Conservation (phyloP, 1,139 yeast genomes). For the Taphrina confusa region DNA sequence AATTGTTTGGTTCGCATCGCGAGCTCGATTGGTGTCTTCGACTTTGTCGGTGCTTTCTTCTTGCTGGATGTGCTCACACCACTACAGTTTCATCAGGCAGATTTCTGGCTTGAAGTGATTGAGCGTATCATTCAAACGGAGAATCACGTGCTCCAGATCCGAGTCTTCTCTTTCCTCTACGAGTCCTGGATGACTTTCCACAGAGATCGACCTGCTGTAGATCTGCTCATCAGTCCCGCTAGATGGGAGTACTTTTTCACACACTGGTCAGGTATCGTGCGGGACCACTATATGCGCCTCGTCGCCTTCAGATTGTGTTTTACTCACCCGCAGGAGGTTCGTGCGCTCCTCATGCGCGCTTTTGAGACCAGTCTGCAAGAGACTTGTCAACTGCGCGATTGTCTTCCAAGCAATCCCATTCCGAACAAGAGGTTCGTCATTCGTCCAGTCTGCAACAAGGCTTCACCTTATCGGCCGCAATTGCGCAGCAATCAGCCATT, state of each 20-base stretch:
- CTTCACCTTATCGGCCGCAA: background rate
- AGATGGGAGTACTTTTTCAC: constrained; percentile 27
- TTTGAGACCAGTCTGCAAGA: constrained; percentile 24
- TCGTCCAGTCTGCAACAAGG: constrained; percentile 11
- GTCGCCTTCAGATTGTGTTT: constrained; percentile 7
- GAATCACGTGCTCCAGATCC: constrained; percentile 28
- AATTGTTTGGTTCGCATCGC: constrained; percentile 10
- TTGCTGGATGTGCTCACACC: constrained; percentile 20
- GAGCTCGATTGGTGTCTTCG: constrained; percentile 14
- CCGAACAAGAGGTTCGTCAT: constrained; percentile 29
- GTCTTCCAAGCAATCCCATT: constrained; percentile 29
- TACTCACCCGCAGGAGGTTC: constrained; percentile 9
- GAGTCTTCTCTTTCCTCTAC: constrained; percentile 22
- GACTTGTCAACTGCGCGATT: constrained; percentile 28
- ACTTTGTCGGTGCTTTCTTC: constrained; percentile 16
- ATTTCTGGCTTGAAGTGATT: constrained; percentile 14
- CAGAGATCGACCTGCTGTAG: background rate
- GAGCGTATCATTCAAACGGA: constrained; percentile 16
- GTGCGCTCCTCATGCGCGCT: constrained; percentile 14
- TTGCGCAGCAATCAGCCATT: background rate
- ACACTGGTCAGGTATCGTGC: constrained; percentile 32
- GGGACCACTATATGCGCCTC: constrained; percentile 32
- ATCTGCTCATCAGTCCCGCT: constrained; percentile 2
- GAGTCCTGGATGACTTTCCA: constrained; percentile 14
- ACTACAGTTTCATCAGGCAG: constrained; percentile 1